Base-by-base conservation (phyloP, 352 stramenopile genomes). In the Phytophthora melonis region DNA sequence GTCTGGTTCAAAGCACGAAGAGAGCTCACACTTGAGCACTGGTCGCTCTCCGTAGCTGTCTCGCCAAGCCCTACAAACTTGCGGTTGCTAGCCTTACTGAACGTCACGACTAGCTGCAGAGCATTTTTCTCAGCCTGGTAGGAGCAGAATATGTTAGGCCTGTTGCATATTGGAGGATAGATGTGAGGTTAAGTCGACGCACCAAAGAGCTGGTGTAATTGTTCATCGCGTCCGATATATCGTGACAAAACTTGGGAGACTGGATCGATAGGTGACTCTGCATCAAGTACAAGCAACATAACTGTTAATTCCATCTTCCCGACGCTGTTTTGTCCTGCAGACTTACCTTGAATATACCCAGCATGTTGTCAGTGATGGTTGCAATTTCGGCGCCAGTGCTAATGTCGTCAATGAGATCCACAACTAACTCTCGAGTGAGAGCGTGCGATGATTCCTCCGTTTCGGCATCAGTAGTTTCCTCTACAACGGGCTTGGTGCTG, bases 181-280 rank as follows among this genome's bases (percentile, higher is more conserved):
- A 2, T 8, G 6, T 14, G 13, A 1, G 8, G 18, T 19, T 13
- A 59, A 41, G 0, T 4, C 53, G 21, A 39, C 72, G 53, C 58
- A 90, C 83, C 47, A 54, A 70, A 30, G 84, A 75, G 21, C 72
- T 69, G 21, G 73, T 49, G 19, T 85, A 82, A 18, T 56, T 61
- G 11, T 78, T 67, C 58, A 96, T 83, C 5, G 70, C 75, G 11
- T 59, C 41, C 6, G 66, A 66, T 0, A 94, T 76, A 23, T 95
- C 88, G 0, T 72, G 43, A 58, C 82, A 93, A 70, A 93, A 96
- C 11, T 65, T 58, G 5, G 81, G 41, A 1, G 88, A 91, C 54
- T 96, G 84, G 47, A 96, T 92, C 3, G 89, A 93, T 25, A 81
- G 53, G 32, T 96, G 89, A 41, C 83, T 94, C 87, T 92, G 55